These are phyloP conservation scores for Senna siamea DNA, from an alignment of 306 rosid genomes.

Conservation along the genomic window DNA sequence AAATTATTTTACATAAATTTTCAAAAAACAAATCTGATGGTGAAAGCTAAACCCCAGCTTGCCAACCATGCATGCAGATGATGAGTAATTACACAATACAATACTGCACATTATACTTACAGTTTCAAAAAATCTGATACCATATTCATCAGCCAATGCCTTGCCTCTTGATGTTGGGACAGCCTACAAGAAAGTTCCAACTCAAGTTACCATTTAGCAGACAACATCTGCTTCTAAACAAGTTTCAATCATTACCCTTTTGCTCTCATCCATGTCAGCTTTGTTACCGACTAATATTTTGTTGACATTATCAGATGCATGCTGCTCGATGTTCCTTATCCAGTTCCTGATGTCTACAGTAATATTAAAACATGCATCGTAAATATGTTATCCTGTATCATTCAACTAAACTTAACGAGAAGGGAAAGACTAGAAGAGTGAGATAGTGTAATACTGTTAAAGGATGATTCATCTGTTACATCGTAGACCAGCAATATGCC, in stretches of 20 bases:
- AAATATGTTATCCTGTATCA: not conserved
- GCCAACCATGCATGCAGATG: not conserved
- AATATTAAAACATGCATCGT: slow-evolving; percentile 14
- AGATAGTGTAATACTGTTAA: slow-evolving; percentile 38
- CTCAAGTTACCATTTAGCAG: not conserved
- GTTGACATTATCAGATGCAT: slow-evolving; percentile 42
- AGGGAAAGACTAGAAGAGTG: not conserved
- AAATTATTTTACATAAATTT: no score
- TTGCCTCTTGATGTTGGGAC: slow-evolving; percentile 43
- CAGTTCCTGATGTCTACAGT: slow-evolving; percentile 45
- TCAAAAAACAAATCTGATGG: no score
- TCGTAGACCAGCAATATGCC: slow-evolving; percentile 47
- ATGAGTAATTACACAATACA: not conserved
- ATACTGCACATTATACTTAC: slow-evolving; percentile 22
- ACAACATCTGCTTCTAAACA: not conserved
- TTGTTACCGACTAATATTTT: slow-evolving; percentile 47
- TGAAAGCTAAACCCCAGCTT: not conserved
- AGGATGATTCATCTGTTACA: slow-evolving; percentile 45
- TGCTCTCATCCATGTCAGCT: slow-evolving; percentile 47
- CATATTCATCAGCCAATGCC: slow-evolving; percentile 45
- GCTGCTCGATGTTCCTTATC: slow-evolving; percentile 45
- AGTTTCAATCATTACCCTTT: slow-evolving; percentile 30
- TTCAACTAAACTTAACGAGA: no score
- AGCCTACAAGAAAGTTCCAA: slow-evolving; percentile 32
- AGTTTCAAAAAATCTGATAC: slow-evolving; percentile 40